Percentiles rank a stretch among this genome's conserved stretches.
Conservation (phyloP, 371 early-diverging fungal species). For the Globomyces sp. region DNA sequence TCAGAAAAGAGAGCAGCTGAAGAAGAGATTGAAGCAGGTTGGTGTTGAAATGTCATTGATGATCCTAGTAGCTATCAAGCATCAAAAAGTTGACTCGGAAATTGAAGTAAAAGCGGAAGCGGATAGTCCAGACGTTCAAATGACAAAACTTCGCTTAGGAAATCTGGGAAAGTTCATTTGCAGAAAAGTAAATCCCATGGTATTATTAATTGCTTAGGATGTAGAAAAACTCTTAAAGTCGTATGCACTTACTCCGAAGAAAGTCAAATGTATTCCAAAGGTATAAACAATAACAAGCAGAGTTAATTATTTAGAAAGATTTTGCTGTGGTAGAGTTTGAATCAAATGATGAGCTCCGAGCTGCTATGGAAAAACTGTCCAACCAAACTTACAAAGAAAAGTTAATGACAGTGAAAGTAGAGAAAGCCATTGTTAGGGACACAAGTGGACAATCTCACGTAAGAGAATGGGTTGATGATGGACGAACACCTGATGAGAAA, state of each 20-base stretch:
- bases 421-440: not conserved
- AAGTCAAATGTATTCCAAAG: too few species aligned
- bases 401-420: conserved; percentile 26
- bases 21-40: conserved; percentile 37
- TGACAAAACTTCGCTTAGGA: too few species aligned
- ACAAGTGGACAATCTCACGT: not conserved
- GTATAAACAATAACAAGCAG: not conserved
- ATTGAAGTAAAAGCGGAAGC: too few species aligned
- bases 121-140: too few species aligned
- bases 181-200: too few species aligned
- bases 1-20: not conserved
- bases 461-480: conserved; percentile 30
- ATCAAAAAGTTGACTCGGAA: too few species aligned
- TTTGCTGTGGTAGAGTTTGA: conserved; percentile 22
- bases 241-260: too few species aligned
- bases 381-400: conserved; percentile 36
- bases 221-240: too few species aligned
- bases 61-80: not conserved
- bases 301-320: not conserved
- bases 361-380: conserved; percentile 44
- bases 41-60: conserved; percentile 33
- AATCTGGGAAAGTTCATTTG: too few species aligned
- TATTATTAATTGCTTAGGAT: too few species aligned
- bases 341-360: conserved; percentile 43
- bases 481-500: conserved; percentile 58